A percentile compares a stretch with the other conserved stretches of the same genome.
phyloP scores from a whole-genome alignment of 495 filamentous ascomycete genomes.

The Paragyromitra xinjiangensis region DNA sequence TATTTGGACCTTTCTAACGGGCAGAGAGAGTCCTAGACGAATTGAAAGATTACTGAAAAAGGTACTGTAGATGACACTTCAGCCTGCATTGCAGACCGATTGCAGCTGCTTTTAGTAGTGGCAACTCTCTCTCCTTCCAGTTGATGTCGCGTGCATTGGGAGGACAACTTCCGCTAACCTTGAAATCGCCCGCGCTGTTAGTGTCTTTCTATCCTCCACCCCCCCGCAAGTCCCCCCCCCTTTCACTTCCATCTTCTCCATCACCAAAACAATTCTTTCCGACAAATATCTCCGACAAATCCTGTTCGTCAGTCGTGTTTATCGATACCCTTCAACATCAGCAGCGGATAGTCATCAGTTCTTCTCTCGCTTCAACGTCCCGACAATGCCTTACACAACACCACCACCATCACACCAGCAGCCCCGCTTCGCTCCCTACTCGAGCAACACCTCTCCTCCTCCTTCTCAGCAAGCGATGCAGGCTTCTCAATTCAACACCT shows the following conservation, averaged over 20 bases:
- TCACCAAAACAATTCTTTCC: slow-evolving; percentile 38
- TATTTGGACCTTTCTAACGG: slow-evolving; percentile 2
- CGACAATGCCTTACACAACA: slow-evolving; percentile 45
- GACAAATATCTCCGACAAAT: slow-evolving; percentile 8
- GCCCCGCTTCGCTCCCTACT: slow-evolving; percentile 46
- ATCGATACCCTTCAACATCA: slow-evolving; percentile 36
- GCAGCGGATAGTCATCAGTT: slow-evolving; percentile 8
- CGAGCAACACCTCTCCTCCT: slow-evolving; percentile 46
- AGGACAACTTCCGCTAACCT: slow-evolving; percentile 30
- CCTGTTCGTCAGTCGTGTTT: slow-evolving; percentile 26
- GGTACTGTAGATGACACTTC: slow-evolving; percentile 52
- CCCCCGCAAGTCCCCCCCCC: slow-evolving; percentile 40
- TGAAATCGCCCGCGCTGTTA: slow-evolving; percentile 38
- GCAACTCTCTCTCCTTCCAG: slow-evolving; percentile 39
- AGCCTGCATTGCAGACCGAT: slow-evolving; percentile 43
- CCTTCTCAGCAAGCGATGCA: slow-evolving; percentile 48
- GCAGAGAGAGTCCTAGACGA: slow-evolving; percentile 3
- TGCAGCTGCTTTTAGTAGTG: slow-evolving; percentile 43
- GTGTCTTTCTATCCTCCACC: slow-evolving; percentile 28
- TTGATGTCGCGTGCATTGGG: slow-evolving; percentile 51
- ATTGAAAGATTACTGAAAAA: slow-evolving; percentile 46
- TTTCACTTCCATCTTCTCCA: slow-evolving; percentile 34
- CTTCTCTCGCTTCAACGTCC: slow-evolving; percentile 15
- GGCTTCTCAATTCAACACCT: slow-evolving; percentile 45
- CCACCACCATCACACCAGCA: slow-evolving; percentile 34